These are phyloP conservation scores for Neurospora sp. DNA, from an alignment of 2,329 filamentous ascomycete species.

Conservation along the genomic window DNA sequence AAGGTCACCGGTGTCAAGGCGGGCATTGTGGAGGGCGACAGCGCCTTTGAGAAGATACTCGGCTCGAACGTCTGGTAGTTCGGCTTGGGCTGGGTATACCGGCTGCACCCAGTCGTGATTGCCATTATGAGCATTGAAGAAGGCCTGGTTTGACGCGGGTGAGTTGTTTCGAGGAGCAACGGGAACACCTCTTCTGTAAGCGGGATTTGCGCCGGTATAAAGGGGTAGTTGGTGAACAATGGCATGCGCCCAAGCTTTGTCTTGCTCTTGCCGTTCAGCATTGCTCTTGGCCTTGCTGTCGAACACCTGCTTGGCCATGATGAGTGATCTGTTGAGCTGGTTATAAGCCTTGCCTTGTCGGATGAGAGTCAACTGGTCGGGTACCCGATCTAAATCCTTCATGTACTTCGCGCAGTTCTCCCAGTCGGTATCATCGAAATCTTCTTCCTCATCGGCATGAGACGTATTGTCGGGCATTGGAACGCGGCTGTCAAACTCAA, in stretches of 20 bases:
- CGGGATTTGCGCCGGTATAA: neutral
- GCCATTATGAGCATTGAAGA: neutral
- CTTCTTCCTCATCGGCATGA: neutral
- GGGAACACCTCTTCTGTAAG: neutral
- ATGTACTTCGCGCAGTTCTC: neutral
- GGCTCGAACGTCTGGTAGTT: neutral
- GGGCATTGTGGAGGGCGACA: neutral
- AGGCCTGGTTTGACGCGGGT: neutral
- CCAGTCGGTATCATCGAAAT: neutral
- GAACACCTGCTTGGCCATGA: neutral
- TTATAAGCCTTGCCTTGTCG: neutral
- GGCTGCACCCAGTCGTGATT: neutral
- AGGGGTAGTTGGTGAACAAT: neutral
- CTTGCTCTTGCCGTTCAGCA: neutral
- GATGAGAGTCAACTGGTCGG: neutral
- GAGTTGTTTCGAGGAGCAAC: neutral
- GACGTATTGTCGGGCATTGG: neutral
- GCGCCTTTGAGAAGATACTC: neutral
- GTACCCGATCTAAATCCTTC: neutral
- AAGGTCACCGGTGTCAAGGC: neutral
- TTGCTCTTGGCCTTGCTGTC: constrained; percentile 4
- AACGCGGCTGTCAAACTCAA: neutral
- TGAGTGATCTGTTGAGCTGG: neutral
- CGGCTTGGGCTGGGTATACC: neutral
- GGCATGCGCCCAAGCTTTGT: neutral